Base-by-base conservation (phyloP, 2,329 filamentous ascomycete genomes). In the Graphiopsis chlorocephala region DNA sequence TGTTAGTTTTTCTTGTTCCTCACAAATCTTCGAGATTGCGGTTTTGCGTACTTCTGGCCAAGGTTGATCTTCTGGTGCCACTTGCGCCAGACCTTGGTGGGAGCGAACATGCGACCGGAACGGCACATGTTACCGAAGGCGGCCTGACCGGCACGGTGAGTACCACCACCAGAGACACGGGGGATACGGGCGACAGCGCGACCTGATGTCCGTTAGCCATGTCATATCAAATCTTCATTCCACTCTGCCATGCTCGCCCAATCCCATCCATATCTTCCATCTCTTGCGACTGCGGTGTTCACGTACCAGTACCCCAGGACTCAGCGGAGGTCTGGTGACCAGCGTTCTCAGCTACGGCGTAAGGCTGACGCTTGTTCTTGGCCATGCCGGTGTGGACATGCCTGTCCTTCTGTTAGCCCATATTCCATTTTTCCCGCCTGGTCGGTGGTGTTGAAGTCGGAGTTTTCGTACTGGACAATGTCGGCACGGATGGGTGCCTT, bases 61-160 rank as follows among this genome's bases (percentile, higher is more conserved):
- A 96, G 88, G 88, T 96, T 97, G 89, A 99, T 88, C 93, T 98
- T 98, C 87, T 97, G 88, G 88, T 99, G 95, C 96, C 95, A 99
- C 88, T 97, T 97, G 83, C 95, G 89, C 96, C 95, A 99, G 86
- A 97, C 91, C 90, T 99, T 99, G 85, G 95, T 99, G 74, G 95
- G 95, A 76, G 95, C 95, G 86, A 99, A 99, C 95, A 99, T 99
- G 86, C 95, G 95, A 87, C 96, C 95, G 81, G 94, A 97, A 83
- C 95, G 93, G 87, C 95, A 99, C 93, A 94, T 93, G 91, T 99
- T 99, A 92, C 95, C 95, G 84, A 98, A 99, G 76, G 95, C 95
- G 83, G 95, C 95, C 88, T 99, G 95, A 87, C 95, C 95, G 80
- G 95, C 95, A 88, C 95, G 94, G 90, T 99, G 95, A 82, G 95